Conservation (phyloP, 495 filamentous ascomycete species). For the Opeltia flavorubescens region DNA sequence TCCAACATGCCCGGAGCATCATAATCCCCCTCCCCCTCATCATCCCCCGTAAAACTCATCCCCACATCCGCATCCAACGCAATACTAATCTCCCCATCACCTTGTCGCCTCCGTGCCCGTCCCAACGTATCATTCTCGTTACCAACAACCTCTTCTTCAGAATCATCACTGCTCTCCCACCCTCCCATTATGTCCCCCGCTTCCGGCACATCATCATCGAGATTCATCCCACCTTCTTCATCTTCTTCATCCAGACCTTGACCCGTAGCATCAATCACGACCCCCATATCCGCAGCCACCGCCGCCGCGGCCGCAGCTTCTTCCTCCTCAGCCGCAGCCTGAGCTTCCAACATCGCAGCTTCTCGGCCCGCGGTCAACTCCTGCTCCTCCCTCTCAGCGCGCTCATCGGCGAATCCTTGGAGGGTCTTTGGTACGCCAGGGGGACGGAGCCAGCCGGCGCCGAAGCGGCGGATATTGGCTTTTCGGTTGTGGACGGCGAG, state of each 20-base stretch:
- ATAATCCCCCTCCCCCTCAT: conserved; percentile 1
- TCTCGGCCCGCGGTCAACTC: conserved; percentile 55
- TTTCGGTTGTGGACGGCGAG: conserved; percentile 50
- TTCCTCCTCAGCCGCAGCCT: conserved; percentile 40
- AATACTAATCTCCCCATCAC: neutral
- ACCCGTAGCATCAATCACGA: conserved; percentile 1
- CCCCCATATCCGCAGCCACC: neutral
- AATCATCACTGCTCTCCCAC: neutral
- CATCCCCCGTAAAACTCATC: neutral
- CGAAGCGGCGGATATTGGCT: conserved; percentile 58
- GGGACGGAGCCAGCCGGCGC: conserved; percentile 64
- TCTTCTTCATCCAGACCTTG: neutral
- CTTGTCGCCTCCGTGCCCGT: no score
- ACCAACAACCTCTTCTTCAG: neutral
- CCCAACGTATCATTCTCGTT: neutral
- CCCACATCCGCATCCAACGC: neutral
- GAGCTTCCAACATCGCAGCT: conserved; percentile 45
- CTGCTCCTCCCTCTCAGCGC: conserved; percentile 67
- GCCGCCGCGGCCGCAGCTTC: conserved; percentile 16
- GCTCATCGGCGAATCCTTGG: conserved; percentile 62
- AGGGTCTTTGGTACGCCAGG: conserved; percentile 64
- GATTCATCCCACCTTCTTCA: neutral
- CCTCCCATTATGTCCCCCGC: neutral
- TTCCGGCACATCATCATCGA: neutral
- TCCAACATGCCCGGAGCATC: neutral